Evolutionary conservation across 768 basidiomycete species (phyloP).

Genomic region (Exsudoporus frostii): DNA sequence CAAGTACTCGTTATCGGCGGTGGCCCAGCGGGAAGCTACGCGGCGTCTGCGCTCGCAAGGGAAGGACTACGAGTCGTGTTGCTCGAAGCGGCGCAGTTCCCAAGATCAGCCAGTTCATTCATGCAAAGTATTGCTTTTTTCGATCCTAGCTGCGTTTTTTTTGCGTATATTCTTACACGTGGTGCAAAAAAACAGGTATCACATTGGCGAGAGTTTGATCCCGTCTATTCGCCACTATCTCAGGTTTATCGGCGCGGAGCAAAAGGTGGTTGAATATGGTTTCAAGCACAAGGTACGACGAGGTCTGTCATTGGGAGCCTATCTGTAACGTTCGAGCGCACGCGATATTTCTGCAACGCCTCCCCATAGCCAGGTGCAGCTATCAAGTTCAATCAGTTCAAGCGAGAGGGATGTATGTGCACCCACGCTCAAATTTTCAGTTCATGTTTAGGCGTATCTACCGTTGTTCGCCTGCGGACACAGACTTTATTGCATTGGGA

Average conservation of each 20-base stretch:
- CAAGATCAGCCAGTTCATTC: constrained; percentile 38
- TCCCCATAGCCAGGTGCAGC: constrained; percentile 52
- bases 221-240: constrained; percentile 53
- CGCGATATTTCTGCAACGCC: background rate
- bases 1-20: constrained; percentile 53
- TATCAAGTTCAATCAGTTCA: constrained; percentile 54
- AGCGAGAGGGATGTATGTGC: constrained; percentile 56
- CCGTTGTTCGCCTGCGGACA: constrained; percentile 35
- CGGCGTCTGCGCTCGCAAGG: constrained; percentile 52
- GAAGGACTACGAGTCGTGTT: constrained; percentile 58
- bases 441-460: background rate
- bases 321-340: background rate
- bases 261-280: constrained; percentile 40
- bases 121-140: too few species aligned
- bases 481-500: constrained; percentile 54
- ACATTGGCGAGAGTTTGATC: constrained; percentile 47
- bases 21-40: constrained; percentile 56
- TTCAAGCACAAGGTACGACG: constrained; percentile 45
- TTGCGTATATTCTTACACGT: background rate
- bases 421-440: background rate
- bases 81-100: constrained; percentile 54
- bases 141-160: too few species aligned
- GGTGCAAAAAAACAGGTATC: constrained; percentile 33
- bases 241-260: constrained; percentile 48
- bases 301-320: background rate